phyloP scores from a whole-genome alignment of 345 rosid genomes.

The Capsella bursapastoris region DNA sequence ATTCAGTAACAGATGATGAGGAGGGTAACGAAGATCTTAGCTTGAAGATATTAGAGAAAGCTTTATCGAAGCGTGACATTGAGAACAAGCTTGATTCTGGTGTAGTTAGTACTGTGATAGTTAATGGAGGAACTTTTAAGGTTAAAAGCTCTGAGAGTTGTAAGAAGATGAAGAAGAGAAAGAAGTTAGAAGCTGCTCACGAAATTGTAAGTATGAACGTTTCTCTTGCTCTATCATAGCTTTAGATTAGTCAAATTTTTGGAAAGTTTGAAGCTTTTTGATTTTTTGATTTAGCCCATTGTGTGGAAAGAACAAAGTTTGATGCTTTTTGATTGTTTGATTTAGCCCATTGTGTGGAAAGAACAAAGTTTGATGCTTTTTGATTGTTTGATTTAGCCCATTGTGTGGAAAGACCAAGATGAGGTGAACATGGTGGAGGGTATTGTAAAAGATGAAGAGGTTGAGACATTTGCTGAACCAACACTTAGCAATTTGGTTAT shows the following conservation, averaged over 20 bases:
- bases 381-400: slow-evolving; percentile 43
- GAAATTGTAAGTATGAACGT: slow-evolving; percentile 50
- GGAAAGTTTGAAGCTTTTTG: slow-evolving; percentile 16
- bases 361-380: slow-evolving; percentile 4
- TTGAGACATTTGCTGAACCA: slow-evolving; percentile 35
- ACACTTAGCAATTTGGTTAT: slow-evolving; percentile 61
- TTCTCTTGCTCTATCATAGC: neutral
- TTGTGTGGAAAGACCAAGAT: slow-evolving; percentile 42
- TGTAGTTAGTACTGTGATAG: slow-evolving; percentile 31
- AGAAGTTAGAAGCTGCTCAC: slow-evolving; percentile 8
- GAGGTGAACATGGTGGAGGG: slow-evolving; percentile 32
- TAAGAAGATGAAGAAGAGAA: slow-evolving; percentile 46
- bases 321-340: too few species aligned
- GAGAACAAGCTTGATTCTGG: slow-evolving; percentile 37
- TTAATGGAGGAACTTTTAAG: slow-evolving; percentile 38
- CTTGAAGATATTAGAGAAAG: slow-evolving; percentile 79
- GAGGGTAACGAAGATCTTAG: slow-evolving; percentile 87
- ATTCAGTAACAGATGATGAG: slow-evolving; percentile 43
- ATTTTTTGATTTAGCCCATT: too few species aligned
- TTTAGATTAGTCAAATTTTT: neutral
- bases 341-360: too few species aligned
- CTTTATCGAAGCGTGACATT: slow-evolving; percentile 45
- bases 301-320: too few species aligned
- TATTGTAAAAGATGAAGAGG: slow-evolving; percentile 41
- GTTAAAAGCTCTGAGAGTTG: neutral